Evolutionary conservation across 2,329 filamentous ascomycete species (phyloP).

Genomic region (Colletotrichum sp.): DNA sequence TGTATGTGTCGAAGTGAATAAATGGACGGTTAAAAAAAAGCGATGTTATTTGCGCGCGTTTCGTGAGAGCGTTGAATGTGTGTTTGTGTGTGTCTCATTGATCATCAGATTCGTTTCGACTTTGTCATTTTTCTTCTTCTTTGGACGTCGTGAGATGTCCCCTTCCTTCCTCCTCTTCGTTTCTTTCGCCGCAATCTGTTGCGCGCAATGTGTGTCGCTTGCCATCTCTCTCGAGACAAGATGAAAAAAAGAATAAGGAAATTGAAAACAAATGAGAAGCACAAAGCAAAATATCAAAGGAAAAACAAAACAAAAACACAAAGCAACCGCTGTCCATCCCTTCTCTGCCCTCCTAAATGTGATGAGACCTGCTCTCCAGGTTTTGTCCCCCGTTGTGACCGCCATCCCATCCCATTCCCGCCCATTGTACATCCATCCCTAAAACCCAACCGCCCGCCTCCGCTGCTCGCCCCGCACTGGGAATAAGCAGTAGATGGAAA

Average conservation of each 20-base stretch:
- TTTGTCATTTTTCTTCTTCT: conserved; percentile 4
- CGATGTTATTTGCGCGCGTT: not conserved
- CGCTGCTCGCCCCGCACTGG: not conserved
- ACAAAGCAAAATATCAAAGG: not conserved
- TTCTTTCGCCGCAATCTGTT: not conserved
- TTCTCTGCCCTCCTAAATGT: conserved; percentile 1
- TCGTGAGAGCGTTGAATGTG: not conserved
- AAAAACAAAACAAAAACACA: conserved; percentile 19
- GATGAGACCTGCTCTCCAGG: conserved; percentile 22
- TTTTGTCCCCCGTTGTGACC: not conserved
- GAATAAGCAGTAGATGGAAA: conserved; percentile 23
- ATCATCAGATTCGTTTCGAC: conserved; percentile 19
- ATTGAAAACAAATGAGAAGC: not conserved
- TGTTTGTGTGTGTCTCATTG: not conserved
- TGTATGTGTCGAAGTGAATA: not conserved
- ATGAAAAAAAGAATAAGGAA: not conserved
- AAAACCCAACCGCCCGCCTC: not conserved
- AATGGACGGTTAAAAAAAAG: not conserved
- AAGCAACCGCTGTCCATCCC: conserved; percentile 12
- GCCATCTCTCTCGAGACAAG: not conserved
- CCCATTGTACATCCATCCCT: conserved; percentile 10
- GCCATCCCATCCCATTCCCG: not conserved
- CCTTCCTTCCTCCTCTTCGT: not conserved
- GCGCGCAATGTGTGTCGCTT: not conserved
- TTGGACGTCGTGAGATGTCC: conserved; percentile 16